Evolutionary conservation across 371 early-diverging fungal genomes (phyloP).

Genomic region (Mortierella sp.): DNA sequence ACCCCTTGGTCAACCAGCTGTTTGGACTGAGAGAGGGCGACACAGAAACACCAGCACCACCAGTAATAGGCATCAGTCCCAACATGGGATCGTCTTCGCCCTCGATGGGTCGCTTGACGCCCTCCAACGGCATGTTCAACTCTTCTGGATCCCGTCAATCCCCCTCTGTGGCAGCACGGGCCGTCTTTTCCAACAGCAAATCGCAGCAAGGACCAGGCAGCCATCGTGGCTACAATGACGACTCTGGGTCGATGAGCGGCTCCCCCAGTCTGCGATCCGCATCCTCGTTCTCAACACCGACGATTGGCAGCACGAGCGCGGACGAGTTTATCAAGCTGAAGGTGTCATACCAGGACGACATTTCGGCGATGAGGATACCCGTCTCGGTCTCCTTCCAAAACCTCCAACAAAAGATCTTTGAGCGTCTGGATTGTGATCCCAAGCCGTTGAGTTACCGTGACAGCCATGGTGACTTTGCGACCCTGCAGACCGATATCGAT

Average conservation of each 20-base stretch:
- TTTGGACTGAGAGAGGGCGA: slow-evolving; percentile 80
- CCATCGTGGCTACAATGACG: slow-evolving; percentile 25
- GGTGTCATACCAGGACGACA: slow-evolving; percentile 77
- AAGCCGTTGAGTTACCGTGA: slow-evolving; percentile 41
- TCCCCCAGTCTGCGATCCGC: slow-evolving; percentile 36
- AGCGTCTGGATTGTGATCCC: slow-evolving; percentile 59
- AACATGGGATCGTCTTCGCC: slow-evolving; percentile 6
- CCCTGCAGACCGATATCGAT: slow-evolving; percentile 32
- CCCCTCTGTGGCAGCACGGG: slow-evolving; percentile 12
- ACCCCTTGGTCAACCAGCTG: slow-evolving; percentile 68
- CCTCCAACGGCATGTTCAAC: slow-evolving; percentile 4
- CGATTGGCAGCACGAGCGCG: background rate
- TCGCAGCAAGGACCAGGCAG: slow-evolving; percentile 17
- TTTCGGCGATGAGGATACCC: slow-evolving; percentile 81
- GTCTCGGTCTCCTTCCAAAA: slow-evolving; percentile 66
- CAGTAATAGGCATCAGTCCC: slow-evolving; percentile 9
- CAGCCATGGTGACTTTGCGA: slow-evolving; percentile 46
- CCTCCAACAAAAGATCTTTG: slow-evolving; percentile 70
- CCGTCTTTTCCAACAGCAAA: slow-evolving; percentile 18
- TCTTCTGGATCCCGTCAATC: slow-evolving; percentile 7
- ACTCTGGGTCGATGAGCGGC: slow-evolving; percentile 26
- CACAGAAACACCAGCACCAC: slow-evolving; percentile 62
- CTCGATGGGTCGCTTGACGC: background rate
- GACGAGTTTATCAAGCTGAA: slow-evolving; percentile 73
- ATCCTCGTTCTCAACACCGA: slow-evolving; percentile 15